These are phyloP conservation scores for Asterophora lycoperdoides DNA, from an alignment of 768 basidiomycete genomes.

Conservation along the genomic window DNA sequence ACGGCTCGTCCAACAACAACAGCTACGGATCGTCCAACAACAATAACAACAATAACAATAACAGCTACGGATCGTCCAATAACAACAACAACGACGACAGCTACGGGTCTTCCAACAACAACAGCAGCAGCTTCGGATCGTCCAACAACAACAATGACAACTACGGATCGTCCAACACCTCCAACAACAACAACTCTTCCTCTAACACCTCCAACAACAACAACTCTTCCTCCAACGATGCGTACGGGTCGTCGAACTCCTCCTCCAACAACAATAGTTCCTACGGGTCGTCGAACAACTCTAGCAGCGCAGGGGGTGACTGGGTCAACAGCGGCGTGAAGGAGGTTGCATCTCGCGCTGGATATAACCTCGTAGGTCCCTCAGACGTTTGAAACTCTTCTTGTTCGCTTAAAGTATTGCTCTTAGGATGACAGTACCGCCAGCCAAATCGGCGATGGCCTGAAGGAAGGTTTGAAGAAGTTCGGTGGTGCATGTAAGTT, in stretches of 20 bases:
- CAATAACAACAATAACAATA: conserved; percentile 10
- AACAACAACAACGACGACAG: conserved; percentile 19
- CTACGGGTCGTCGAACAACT: conserved; percentile 10
- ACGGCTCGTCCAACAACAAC: conserved; percentile 22
- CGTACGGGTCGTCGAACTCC: conserved; percentile 21
- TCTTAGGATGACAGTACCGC: conserved; percentile 34
- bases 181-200: too few relatives aligned
- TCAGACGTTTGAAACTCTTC: not conserved
- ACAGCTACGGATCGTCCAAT: conserved; percentile 15
- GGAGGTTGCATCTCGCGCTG: conserved; percentile 35
- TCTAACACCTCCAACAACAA: conserved; percentile 12
- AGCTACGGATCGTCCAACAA: conserved; percentile 19
- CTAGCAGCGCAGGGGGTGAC: conserved; percentile 19
- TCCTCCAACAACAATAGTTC: conserved; percentile 16
- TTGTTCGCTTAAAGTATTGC: not conserved
- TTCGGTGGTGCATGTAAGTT: conserved; percentile 28
- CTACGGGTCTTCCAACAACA: conserved; percentile 20
- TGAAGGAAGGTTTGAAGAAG: conserved; percentile 34
- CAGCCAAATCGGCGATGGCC: conserved; percentile 31
- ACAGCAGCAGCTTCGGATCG: too few relatives aligned
- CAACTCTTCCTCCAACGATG: conserved; percentile 11
- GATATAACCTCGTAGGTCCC: conserved; percentile 40
- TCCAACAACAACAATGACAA: conserved; percentile 15
- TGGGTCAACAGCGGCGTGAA: conserved; percentile 39
- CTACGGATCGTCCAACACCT: too few relatives aligned